phyloP scores from a whole-genome alignment of 306 rosid species.

The Amphicarpaea edgeworthii region DNA sequence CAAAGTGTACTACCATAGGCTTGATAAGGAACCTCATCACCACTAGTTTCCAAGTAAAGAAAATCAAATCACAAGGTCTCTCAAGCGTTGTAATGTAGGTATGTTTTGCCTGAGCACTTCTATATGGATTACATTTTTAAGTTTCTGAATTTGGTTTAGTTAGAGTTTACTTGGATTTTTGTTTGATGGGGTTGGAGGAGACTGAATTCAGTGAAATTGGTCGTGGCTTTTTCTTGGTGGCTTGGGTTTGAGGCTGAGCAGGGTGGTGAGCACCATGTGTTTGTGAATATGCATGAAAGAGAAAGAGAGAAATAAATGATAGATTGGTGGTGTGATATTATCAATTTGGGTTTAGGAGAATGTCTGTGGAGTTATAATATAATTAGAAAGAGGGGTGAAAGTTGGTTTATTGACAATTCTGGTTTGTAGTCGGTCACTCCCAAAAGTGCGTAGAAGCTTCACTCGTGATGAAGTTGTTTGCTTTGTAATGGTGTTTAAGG shows the following conservation, averaged over 20 bases:
- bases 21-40: too few species aligned
- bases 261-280: constrained; percentile 22
- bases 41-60: too few species aligned
- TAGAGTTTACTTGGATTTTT: neutral
- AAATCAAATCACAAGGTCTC: too few species aligned
- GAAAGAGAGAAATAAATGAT: constrained; percentile 26
- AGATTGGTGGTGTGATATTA: constrained; percentile 33
- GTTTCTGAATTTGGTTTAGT: too few species aligned
- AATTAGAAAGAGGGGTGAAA: constrained; percentile 41
- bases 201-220: too few species aligned
- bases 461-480: constrained; percentile 41
- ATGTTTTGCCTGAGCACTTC: too few species aligned
- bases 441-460: constrained; percentile 54
- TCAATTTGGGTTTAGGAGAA: constrained; percentile 6
- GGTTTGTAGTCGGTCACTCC: constrained; percentile 50
- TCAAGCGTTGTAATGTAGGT: too few species aligned
- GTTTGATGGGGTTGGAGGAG: too few species aligned
- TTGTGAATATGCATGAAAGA: constrained; percentile 29
- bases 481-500: constrained; percentile 9
- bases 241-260: constrained; percentile 10
- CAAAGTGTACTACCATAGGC: too few species aligned
- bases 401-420: constrained; percentile 48
- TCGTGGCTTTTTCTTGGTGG: too few species aligned
- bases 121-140: too few species aligned
- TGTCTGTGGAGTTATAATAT: too few species aligned